Percentiles rank a stretch among this genome's conserved stretches.
Conservation (phyloP, 2,329 filamentous ascomycete species). For the Hawksworthiomyces lignivorus region DNA sequence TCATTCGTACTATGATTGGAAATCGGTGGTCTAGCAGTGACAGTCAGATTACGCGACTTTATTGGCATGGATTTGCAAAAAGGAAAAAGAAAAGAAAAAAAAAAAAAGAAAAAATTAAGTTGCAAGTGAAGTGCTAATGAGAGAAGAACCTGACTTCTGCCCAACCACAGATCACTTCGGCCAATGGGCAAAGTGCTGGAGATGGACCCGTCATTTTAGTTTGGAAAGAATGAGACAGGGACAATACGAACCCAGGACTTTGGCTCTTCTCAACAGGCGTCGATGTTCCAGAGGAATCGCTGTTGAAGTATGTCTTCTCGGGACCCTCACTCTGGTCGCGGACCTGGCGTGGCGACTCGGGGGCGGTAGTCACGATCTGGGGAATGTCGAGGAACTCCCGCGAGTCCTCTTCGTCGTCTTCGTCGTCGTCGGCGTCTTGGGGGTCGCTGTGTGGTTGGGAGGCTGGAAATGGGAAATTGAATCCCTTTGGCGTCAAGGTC, state of each 20-base stretch:
- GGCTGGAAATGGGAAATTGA: slow-evolving; percentile 24
- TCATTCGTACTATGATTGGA: slow-evolving; percentile 39
- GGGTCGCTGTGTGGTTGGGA: slow-evolving; percentile 1
- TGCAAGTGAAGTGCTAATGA: neutral
- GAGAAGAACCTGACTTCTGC: slow-evolving; percentile 4
- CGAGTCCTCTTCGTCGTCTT: no score
- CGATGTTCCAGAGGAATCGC: slow-evolving; percentile 27
- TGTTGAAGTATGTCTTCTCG: slow-evolving; percentile 29
- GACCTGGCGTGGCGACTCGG: slow-evolving; percentile 18
- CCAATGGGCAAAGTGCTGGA: neutral
- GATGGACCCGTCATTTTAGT: no score
- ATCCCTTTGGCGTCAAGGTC: slow-evolving; percentile 31
- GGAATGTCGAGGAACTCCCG: slow-evolving; percentile 22
- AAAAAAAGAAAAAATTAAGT: neutral
- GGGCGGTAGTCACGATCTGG: slow-evolving; percentile 24
- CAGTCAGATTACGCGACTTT: no score
- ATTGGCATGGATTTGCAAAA: no score
- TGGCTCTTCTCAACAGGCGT: slow-evolving; percentile 23
- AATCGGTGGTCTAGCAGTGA: slow-evolving; percentile 19
- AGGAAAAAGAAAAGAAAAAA: neutral
- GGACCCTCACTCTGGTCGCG: slow-evolving; percentile 14
- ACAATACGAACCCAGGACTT: slow-evolving; percentile 22
- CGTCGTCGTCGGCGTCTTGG: neutral
- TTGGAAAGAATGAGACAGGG: no score
- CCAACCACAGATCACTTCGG: neutral